Conservation (phyloP, 2,329 filamentous ascomycete genomes). For the Fusarium lyarnte region DNA sequence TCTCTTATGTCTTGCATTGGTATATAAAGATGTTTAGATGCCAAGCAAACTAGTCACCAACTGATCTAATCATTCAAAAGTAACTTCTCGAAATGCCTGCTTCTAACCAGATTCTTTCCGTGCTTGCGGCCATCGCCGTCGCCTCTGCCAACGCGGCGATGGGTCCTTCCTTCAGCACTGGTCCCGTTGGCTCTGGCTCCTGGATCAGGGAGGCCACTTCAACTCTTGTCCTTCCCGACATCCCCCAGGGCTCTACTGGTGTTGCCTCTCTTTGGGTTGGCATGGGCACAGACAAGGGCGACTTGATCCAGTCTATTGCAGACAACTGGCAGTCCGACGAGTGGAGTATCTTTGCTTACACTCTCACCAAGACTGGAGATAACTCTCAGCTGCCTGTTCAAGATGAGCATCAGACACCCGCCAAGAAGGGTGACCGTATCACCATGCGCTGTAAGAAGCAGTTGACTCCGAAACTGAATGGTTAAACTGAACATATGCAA, state of each 20-base stretch:
- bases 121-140: conserved; percentile 28
- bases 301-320: conserved; percentile 58
- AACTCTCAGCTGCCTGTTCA: conserved; percentile 31
- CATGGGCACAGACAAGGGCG: conserved; percentile 58
- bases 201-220: conserved; percentile 57
- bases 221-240: conserved; percentile 53
- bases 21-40: not conserved
- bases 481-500: not conserved
- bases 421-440: conserved; percentile 21
- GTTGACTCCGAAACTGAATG: rapidly evolving
- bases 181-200: conserved; percentile 51
- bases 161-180: conserved; percentile 55
- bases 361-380: conserved; percentile 49
- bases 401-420: conserved; percentile 20
- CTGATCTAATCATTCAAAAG: not conserved
- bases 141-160: conserved; percentile 42
- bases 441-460: conserved; percentile 33
- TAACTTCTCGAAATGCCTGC: conserved; percentile 26
- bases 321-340: conserved; percentile 45
- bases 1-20: not conserved
- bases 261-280: conserved; percentile 58
- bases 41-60: not conserved
- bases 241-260: conserved; percentile 49
- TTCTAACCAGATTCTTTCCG: conserved; percentile 20
- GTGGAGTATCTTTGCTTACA: conserved; percentile 58